These are phyloP conservation scores for Scedosporium boydii DNA, from an alignment of 2,329 filamentous ascomycete genomes.

Conservation along the genomic window DNA sequence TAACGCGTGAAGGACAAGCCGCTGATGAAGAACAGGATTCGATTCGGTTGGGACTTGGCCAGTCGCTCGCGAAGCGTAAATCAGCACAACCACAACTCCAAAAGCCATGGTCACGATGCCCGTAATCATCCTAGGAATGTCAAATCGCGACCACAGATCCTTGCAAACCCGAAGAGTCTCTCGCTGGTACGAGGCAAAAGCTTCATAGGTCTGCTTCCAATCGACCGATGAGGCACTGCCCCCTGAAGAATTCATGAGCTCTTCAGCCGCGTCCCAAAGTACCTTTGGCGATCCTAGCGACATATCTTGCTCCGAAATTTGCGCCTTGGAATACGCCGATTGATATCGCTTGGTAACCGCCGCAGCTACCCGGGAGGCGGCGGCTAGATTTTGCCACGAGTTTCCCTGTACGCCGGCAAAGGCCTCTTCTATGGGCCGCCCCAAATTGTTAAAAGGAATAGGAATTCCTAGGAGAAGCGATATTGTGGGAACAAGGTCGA, in stretches of 20 bases:
- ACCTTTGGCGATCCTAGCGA: slow-evolving; percentile 27
- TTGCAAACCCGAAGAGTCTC: slow-evolving; percentile 74
- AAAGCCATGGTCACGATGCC: slow-evolving; percentile 64
- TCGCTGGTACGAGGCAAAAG: slow-evolving; percentile 65
- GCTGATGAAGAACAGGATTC: slow-evolving; percentile 27
- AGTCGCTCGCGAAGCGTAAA: slow-evolving; percentile 51
- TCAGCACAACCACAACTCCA: slow-evolving; percentile 57
- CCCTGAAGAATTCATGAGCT: slow-evolving; percentile 19
- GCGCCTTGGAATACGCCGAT: slow-evolving; percentile 65
- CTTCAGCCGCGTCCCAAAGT: slow-evolving; percentile 39
- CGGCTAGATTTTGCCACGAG: slow-evolving; percentile 67
- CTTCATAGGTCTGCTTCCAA: slow-evolving; percentile 37
- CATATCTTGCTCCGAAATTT: slow-evolving; percentile 54
- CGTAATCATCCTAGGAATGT: slow-evolving; percentile 73
- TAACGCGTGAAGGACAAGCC: slow-evolving; percentile 26
- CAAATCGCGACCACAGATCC: slow-evolving; percentile 83
- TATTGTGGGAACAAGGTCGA: slow-evolving; percentile 89
- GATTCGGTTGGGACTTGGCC: slow-evolving; percentile 10
- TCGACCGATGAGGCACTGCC: slow-evolving; percentile 13
- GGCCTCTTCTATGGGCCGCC: slow-evolving; percentile 85
- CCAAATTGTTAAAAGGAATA: slow-evolving; percentile 93
- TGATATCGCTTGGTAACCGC: slow-evolving; percentile 89
- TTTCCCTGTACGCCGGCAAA: slow-evolving; percentile 64
- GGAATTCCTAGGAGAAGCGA: slow-evolving; percentile 81
- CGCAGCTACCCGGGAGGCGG: slow-evolving; percentile 66